Conservation (phyloP, 306 rosid species). For the Prinsepia uniflora region DNA sequence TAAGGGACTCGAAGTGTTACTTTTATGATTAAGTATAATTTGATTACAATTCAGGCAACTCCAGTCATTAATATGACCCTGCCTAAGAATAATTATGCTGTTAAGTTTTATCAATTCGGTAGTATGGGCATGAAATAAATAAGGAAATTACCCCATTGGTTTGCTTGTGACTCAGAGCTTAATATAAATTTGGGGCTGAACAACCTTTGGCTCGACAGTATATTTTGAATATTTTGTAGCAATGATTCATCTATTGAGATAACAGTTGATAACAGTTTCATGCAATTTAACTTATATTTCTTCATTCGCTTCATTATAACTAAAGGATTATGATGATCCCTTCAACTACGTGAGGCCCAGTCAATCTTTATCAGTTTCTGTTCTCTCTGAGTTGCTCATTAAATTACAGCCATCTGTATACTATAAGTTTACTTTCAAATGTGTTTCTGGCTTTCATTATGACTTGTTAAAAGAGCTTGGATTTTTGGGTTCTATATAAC, state of each 20-base stretch:
- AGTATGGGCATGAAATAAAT: neutral
- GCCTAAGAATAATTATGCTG: neutral
- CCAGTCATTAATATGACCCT: neutral
- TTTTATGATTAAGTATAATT: neutral
- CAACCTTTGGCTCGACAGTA: neutral
- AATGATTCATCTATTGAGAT: neutral
- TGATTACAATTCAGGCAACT: neutral
- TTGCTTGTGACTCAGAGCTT: neutral
- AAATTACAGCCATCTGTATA: neutral
- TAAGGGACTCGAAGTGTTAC: neutral
- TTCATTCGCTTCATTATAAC: neutral
- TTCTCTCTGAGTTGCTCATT: neutral
- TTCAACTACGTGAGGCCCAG: neutral
- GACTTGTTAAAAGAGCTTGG: slow-evolving; percentile 14
- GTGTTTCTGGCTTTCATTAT: slow-evolving; percentile 10
- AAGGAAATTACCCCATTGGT: neutral
- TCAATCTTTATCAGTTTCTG: slow-evolving; percentile 1
- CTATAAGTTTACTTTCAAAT: slow-evolving; percentile 4
- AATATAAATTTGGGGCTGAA: neutral
- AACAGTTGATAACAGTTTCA: neutral
- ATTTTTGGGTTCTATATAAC: slow-evolving; percentile 21
- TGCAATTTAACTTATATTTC: neutral
- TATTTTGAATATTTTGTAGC: neutral
- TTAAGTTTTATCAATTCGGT: neutral
- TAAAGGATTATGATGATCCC: neutral